Conservation (phyloP, 1,284 basidiomycete species). For the Ustilago hordei region DNA sequence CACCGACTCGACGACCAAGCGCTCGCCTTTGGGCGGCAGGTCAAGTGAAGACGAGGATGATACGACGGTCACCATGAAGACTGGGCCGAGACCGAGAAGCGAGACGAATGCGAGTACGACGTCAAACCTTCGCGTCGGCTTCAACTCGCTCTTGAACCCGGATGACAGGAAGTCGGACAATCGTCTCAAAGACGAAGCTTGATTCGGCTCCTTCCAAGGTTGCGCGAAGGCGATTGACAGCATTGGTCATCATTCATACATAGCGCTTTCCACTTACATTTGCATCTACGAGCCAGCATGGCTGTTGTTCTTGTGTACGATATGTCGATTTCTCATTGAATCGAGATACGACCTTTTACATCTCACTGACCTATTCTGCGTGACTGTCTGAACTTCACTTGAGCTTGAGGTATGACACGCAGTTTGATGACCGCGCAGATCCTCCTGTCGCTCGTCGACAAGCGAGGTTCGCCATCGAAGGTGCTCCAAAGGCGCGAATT, state of each 20-base stretch:
- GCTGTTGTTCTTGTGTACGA: slow-evolving; percentile 1
- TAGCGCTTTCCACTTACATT: background rate
- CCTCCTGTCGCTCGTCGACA: background rate
- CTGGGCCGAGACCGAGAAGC: slow-evolving; percentile 28
- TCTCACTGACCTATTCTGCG: background rate
- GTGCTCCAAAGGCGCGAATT: background rate
- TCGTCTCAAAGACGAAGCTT: slow-evolving; percentile 31
- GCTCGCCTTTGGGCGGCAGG: slow-evolving; percentile 9
- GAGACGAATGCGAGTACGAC: slow-evolving; percentile 33
- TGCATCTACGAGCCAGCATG: background rate
- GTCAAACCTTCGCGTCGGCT: slow-evolving; percentile 34
- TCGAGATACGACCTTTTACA: slow-evolving; percentile 3
- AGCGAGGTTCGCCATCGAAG: background rate
- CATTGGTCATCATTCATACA: background rate
- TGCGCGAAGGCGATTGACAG: background rate
- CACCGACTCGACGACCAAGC: slow-evolving; percentile 9
- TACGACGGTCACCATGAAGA: slow-evolving; percentile 39
- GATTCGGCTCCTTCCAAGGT: background rate
- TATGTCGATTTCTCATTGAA: background rate
- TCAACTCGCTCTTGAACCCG: slow-evolving; percentile 43
- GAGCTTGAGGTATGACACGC: too few relatives aligned
- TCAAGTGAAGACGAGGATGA: slow-evolving; percentile 41
- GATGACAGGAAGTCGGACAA: slow-evolving; percentile 15
- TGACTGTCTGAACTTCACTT: background rate
- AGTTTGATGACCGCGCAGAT: background rate